Conservation (phyloP, 441 rosid species). For the Rhodomyrtus psidioides region DNA sequence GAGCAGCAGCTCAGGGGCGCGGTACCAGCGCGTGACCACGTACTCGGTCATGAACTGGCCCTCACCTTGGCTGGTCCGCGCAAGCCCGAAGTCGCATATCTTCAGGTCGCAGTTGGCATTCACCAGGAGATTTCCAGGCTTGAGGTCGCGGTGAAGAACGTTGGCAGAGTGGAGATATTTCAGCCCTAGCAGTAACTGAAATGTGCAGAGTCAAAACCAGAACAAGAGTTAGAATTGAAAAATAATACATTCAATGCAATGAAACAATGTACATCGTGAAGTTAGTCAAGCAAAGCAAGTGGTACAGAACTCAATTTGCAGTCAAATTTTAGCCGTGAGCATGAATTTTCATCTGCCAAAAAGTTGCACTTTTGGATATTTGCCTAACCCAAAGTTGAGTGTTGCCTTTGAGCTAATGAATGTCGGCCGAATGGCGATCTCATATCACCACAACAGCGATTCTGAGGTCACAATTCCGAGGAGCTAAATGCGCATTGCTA, state of each 20-base stretch:
- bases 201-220: neutral
- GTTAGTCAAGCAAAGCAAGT: neutral
- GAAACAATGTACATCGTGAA: neutral
- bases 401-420: neutral
- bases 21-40: constrained; percentile 2
- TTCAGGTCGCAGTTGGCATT: neutral
- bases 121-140: constrained; percentile 1
- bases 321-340: neutral
- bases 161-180: constrained; percentile 1
- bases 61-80: neutral
- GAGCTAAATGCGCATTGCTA: neutral
- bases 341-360: neutral
- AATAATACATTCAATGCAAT: neutral
- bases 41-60: neutral
- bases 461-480: neutral
- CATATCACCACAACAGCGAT: neutral
- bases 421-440: neutral
- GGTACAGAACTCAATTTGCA: neutral
- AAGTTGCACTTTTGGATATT: neutral
- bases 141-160: neutral
- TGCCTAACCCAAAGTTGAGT: neutral
- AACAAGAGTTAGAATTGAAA: neutral
- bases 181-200: neutral
- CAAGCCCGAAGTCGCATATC: neutral
- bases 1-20: neutral